Conservation (phyloP, 2,329 filamentous ascomycete genomes). For the Arachnomyces sp. region DNA sequence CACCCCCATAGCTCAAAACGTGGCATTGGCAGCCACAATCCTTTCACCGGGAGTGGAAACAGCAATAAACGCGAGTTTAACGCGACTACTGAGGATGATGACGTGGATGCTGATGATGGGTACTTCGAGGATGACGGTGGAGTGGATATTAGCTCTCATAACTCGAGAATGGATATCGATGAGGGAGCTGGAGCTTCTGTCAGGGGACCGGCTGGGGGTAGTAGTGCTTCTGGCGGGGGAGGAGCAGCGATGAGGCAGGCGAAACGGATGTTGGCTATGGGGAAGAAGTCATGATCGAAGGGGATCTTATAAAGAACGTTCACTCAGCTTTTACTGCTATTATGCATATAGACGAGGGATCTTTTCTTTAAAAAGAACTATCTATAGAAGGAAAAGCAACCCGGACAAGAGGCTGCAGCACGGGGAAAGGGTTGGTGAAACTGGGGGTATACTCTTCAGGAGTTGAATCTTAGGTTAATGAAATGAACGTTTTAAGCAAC, state of each 20-base stretch:
- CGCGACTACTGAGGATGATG: slow-evolving; percentile 8
- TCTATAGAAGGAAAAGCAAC: no score
- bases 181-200: slow-evolving; percentile 21
- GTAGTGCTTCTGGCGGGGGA: slow-evolving; percentile 14
- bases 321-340: no score
- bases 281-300: slow-evolving; percentile 24
- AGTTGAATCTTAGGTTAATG: no score
- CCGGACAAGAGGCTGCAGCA: no score
- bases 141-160: not conserved
- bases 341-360: no score
- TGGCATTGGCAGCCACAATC: slow-evolving; percentile 2
- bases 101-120: slow-evolving; percentile 8
- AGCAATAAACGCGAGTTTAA: slow-evolving; percentile 14
- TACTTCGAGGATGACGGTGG: slow-evolving; percentile 1
- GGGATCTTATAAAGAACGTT: no score
- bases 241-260: slow-evolving; percentile 19
- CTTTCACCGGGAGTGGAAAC: slow-evolving; percentile 6
- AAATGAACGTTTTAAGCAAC: no score
- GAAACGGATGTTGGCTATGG: slow-evolving; percentile 28
- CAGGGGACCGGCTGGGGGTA: slow-evolving; percentile 1
- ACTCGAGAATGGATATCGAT: slow-evolving; percentile 34
- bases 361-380: no score
- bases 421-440: no score
- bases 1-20: slow-evolving; percentile 6
- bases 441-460: no score